Conservation (phyloP, 1,139 yeast genomes). For the Geotrichum siamense region DNA sequence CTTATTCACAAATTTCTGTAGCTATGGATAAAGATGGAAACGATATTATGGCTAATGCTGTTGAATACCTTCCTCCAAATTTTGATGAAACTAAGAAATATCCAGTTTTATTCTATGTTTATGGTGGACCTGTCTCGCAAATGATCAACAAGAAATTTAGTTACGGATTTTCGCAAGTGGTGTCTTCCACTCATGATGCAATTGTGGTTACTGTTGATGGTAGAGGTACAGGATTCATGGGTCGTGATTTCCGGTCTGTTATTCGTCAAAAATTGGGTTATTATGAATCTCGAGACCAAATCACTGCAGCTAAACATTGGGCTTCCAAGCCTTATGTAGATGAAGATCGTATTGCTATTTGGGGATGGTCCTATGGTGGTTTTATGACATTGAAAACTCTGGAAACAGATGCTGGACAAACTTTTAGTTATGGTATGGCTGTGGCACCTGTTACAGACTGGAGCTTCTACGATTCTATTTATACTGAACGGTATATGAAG, state of each 20-base stretch:
- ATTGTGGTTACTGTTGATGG: conserved; percentile 85
- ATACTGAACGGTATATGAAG: conserved; percentile 89
- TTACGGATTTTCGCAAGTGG: conserved; percentile 61
- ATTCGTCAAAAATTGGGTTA: conserved; percentile 68
- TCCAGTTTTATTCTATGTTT: conserved; percentile 75
- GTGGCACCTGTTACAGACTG: conserved; percentile 89
- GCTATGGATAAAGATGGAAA: conserved; percentile 35
- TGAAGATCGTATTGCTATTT: conserved; percentile 61
- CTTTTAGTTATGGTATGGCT: conserved; percentile 72
- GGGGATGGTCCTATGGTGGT: conserved; percentile 98
- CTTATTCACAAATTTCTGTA: conserved; percentile 44
- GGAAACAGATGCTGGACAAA: conserved; percentile 60
- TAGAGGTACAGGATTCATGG: conserved; percentile 87
- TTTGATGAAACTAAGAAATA: conserved; percentile 53
- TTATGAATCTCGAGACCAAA: conserved; percentile 83
- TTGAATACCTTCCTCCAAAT: conserved; percentile 69
- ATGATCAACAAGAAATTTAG: conserved; percentile 49
- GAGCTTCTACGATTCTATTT: conserved; percentile 71
- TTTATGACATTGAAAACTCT: conserved; percentile 69
- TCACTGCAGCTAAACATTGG: conserved; percentile 56
- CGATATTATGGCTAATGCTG: conserved; percentile 48
- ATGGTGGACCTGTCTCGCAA: conserved; percentile 95
- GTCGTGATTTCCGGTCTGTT: conserved; percentile 65
- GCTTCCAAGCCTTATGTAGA: conserved; percentile 51
- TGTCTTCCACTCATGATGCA: conserved; percentile 61